Conservation (phyloP, 2,329 filamentous ascomycete species). For the Pyrenophora tritici-repentis region DNA sequence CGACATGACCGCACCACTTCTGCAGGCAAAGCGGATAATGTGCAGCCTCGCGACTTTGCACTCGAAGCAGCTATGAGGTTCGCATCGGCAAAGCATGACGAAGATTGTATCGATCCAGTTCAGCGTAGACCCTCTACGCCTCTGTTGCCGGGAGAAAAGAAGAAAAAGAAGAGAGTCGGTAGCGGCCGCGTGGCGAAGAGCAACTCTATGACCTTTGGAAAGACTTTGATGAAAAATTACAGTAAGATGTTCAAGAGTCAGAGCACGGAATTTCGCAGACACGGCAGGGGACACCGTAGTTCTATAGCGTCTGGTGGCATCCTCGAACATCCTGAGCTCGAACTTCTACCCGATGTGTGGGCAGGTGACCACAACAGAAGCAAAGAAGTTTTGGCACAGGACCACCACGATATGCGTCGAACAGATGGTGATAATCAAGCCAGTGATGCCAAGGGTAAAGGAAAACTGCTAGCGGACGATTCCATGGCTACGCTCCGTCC, state of each 20-base stretch:
- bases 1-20: slow-evolving; percentile 49
- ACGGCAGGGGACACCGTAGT: slow-evolving; percentile 53
- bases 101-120: slow-evolving; percentile 35
- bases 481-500: slow-evolving; percentile 35
- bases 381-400: background rate
- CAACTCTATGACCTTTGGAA: slow-evolving; percentile 50
- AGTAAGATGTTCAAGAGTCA: slow-evolving; percentile 50
- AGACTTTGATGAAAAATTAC: slow-evolving; percentile 52
- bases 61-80: slow-evolving; percentile 39
- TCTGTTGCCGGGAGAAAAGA: slow-evolving; percentile 33
- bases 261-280: slow-evolving; percentile 44
- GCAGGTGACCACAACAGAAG: slow-evolving; percentile 17
- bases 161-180: slow-evolving; percentile 61
- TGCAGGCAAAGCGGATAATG: slow-evolving; percentile 46
- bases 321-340: slow-evolving; percentile 54
- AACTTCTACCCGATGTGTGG: slow-evolving; percentile 51
- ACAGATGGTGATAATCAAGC: background rate
- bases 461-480: slow-evolving; percentile 21
- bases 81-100: slow-evolving; percentile 25
- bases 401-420: background rate
- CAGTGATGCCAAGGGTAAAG: slow-evolving; percentile 13
- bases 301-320: slow-evolving; percentile 50
- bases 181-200: slow-evolving; percentile 70
- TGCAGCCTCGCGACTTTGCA: slow-evolving; percentile 52
- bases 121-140: slow-evolving; percentile 26